Percentiles rank a stretch among this genome's conserved stretches.
Evolutionary conservation across 176 grass and related monocot genomes (phyloP).

Genomic region (Avena sativa): DNA sequence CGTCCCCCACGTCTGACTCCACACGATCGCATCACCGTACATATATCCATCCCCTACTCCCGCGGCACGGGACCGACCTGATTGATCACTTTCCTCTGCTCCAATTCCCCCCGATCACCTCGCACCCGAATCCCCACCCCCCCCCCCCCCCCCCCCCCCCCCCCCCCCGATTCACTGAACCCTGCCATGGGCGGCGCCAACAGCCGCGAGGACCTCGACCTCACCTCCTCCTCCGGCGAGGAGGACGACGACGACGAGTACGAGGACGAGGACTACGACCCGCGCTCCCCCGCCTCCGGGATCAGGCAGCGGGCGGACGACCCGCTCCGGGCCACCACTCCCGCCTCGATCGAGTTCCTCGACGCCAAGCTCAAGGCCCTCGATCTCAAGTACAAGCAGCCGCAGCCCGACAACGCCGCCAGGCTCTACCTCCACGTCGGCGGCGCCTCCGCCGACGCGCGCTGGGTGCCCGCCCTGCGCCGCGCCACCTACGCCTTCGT

Average conservation of each 20-base stretch:
- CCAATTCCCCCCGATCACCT: not conserved
- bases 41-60: not conserved
- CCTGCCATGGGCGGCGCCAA: constrained; percentile 76
- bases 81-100: not conserved
- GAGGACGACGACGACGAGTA: constrained; percentile 49
- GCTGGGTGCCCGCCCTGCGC: constrained; percentile 71
- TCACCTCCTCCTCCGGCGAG: constrained; percentile 65
- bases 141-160: constrained; percentile 38
- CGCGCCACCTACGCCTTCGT: constrained; percentile 65
- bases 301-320: constrained; percentile 34
- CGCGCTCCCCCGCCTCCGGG: constrained; percentile 18
- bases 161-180: constrained; percentile 2
- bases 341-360: constrained; percentile 57
- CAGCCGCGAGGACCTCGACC: constrained; percentile 85
- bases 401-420: constrained; percentile 25
- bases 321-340: constrained; percentile 45
- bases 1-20: not conserved
- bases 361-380: constrained; percentile 75
- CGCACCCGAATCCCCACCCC: constrained; percentile 27
- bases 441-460: constrained; percentile 67
- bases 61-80: not conserved
- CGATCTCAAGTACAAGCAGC: constrained; percentile 66
- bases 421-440: constrained; percentile 92
- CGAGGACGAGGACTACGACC: constrained; percentile 46
- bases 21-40: constrained; percentile 1